Conservation (phyloP, 2,329 filamentous ascomycete genomes). For the Aspergillus sp. region DNA sequence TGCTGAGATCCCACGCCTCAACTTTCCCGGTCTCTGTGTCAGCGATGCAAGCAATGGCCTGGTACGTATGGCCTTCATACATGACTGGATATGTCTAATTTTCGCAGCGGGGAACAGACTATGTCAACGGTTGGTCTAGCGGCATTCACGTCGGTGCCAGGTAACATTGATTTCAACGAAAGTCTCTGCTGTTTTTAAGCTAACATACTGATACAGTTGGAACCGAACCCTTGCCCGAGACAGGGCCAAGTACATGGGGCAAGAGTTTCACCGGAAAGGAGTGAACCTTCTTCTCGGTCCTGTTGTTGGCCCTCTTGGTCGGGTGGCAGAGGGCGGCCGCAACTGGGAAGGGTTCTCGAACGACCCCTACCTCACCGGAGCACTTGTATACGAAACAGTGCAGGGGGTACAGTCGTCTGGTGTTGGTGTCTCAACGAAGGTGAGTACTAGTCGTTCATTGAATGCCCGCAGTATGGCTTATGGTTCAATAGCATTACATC, state of each 20-base stretch:
- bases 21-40: conserved; percentile 44
- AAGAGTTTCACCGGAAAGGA: conserved; percentile 73
- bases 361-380: conserved; percentile 74
- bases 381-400: conserved; percentile 71
- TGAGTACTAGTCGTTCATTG: neutral
- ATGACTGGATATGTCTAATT: neutral
- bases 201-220: conserved; percentile 49
- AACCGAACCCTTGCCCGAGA: conserved; percentile 69
- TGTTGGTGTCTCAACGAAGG: conserved; percentile 77
- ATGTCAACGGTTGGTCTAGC: conserved; percentile 28
- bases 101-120: conserved; percentile 33
- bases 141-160: conserved; percentile 29
- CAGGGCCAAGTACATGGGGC: conserved; percentile 72
- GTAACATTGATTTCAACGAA: conserved; percentile 15
- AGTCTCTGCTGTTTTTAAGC: neutral
- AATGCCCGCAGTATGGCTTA: neutral
- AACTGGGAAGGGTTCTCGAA: conserved; percentile 71
- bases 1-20: conserved; percentile 31
- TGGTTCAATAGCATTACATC: conserved; percentile 58
- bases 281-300: conserved; percentile 75
- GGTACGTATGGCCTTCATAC: conserved; percentile 15
- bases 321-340: conserved; percentile 66
- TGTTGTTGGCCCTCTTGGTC: conserved; percentile 72
- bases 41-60: conserved; percentile 48
- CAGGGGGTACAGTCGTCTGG: conserved; percentile 79